phyloP scores from a whole-genome alignment of 306 rosid genomes.

The Quercus gilva region DNA sequence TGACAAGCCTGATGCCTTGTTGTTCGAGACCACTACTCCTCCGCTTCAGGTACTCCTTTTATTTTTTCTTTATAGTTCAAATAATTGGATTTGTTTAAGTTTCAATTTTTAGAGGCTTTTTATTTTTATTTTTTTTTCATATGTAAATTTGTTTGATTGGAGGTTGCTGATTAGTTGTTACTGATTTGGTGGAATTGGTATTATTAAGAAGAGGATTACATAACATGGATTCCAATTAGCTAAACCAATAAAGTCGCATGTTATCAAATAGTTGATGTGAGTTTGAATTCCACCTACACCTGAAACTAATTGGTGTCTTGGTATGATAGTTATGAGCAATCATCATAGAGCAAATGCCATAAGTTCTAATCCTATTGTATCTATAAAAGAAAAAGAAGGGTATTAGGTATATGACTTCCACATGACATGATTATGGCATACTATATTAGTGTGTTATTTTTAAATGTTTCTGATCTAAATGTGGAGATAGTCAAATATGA shows the following conservation, averaged over 20 bases:
- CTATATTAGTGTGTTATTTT: background rate
- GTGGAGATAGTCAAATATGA: background rate
- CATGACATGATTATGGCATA: too few relatives aligned
- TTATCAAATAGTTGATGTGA: too few relatives aligned
- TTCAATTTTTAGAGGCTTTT: background rate
- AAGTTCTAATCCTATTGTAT: too few relatives aligned
- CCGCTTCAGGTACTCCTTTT: slow-evolving; percentile 56
- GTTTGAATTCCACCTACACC: too few relatives aligned
- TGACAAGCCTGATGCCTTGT: slow-evolving; percentile 82
- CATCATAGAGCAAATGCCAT: too few relatives aligned
- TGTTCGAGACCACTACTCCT: slow-evolving; percentile 76
- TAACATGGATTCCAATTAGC: background rate
- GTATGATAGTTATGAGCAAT: too few relatives aligned
- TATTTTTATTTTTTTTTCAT: background rate
- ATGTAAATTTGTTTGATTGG: background rate
- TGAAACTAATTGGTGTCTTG: too few relatives aligned
- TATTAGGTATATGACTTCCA: too few relatives aligned
- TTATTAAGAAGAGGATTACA: background rate
- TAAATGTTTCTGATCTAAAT: background rate
- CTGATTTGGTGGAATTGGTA: background rate
- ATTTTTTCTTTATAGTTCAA: background rate
- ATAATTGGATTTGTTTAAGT: background rate
- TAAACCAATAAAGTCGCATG: too few relatives aligned
- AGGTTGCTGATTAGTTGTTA: background rate
- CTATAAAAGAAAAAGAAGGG: too few relatives aligned